These are phyloP conservation scores for Babesia bigemina DNA, from an alignment of 169 alveolate genomes.

Conservation along the genomic window DNA sequence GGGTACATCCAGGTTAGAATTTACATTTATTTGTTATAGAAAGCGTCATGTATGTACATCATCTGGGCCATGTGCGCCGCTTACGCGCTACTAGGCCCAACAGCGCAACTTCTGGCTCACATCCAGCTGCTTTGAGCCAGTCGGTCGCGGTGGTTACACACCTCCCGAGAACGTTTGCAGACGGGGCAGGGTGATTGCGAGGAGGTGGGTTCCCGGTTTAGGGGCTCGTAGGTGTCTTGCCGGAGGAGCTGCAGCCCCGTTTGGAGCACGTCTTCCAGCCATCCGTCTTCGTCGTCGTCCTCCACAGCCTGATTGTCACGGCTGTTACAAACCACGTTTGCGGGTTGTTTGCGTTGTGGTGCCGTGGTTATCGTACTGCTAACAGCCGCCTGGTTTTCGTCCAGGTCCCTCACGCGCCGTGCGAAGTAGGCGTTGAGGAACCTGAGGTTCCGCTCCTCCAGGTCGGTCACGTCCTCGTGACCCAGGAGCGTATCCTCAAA, in stretches of 20 bases:
- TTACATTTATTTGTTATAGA: not conserved
- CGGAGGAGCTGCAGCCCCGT: conserved; percentile 47
- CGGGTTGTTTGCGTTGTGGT: not conserved
- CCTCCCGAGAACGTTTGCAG: not conserved
- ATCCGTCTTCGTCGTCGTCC: conserved; percentile 63
- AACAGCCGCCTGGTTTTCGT: not conserved
- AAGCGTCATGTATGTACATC: not conserved
- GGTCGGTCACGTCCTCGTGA: not conserved
- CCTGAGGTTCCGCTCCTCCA: not conserved
- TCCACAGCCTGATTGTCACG: not conserved
- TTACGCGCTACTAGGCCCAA: not conserved
- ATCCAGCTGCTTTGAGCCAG: conserved; percentile 26
- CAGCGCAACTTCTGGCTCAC: conserved; percentile 21
- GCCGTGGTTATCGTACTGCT: not conserved
- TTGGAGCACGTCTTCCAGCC: conserved; percentile 59
- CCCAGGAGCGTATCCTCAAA: conserved; percentile 8
- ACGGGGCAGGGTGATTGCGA: not conserved
- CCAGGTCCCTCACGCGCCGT: not conserved
- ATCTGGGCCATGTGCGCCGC: not conserved
- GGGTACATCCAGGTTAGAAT: not conserved
- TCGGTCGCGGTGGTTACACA: not conserved
- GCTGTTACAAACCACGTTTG: not conserved
- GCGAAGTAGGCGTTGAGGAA: conserved; percentile 7
- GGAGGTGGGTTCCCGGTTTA: not conserved
- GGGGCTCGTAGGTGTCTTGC: not conserved